These are phyloP conservation scores for Apiotrichum siamense DNA, from an alignment of 1,284 basidiomycete species.

Conservation along the genomic window DNA sequence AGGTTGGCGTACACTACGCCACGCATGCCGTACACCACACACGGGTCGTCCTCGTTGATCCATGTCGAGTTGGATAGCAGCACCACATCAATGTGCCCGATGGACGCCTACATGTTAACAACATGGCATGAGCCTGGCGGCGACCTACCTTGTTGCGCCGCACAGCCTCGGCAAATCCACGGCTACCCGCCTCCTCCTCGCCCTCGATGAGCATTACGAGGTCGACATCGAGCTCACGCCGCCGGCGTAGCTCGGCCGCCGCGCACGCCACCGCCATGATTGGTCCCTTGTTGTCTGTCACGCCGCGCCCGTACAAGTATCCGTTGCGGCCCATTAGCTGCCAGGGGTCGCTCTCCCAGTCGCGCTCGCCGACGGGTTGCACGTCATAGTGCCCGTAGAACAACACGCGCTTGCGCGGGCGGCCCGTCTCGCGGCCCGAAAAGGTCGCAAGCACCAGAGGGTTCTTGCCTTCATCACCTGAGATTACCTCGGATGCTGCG, in stretches of 20 bases:
- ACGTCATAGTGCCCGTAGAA: slow-evolving; percentile 95
- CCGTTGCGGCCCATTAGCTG: slow-evolving; percentile 76
- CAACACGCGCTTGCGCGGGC: slow-evolving; percentile 58
- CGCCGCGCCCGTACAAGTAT: slow-evolving; percentile 84
- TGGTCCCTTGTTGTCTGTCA: slow-evolving; percentile 88
- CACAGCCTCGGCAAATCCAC: slow-evolving; percentile 74
- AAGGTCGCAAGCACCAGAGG: slow-evolving; percentile 84
- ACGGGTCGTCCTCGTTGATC: slow-evolving; percentile 91
- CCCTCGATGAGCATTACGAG: slow-evolving; percentile 90
- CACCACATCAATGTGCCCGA: slow-evolving; percentile 79
- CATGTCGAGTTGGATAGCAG: slow-evolving; percentile 88
- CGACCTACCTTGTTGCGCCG: slow-evolving; percentile 65
- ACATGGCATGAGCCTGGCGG: no score
- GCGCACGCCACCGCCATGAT: slow-evolving; percentile 87
- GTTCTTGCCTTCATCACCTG: slow-evolving; percentile 58
- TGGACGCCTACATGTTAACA: slow-evolving; percentile 54
- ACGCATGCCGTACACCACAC: slow-evolving; percentile 88
- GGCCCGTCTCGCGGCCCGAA: slow-evolving; percentile 53
- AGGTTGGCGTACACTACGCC: slow-evolving; percentile 63
- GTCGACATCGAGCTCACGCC: slow-evolving; percentile 72
- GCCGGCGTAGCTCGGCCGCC: slow-evolving; percentile 68
- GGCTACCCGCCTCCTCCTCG: slow-evolving; percentile 88
- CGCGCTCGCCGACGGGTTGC: slow-evolving; percentile 64
- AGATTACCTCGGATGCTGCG: slow-evolving; percentile 60
- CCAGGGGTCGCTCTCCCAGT: slow-evolving; percentile 85